Conservation (phyloP, 345 rosid species). For the Rhizophora mangle region DNA sequence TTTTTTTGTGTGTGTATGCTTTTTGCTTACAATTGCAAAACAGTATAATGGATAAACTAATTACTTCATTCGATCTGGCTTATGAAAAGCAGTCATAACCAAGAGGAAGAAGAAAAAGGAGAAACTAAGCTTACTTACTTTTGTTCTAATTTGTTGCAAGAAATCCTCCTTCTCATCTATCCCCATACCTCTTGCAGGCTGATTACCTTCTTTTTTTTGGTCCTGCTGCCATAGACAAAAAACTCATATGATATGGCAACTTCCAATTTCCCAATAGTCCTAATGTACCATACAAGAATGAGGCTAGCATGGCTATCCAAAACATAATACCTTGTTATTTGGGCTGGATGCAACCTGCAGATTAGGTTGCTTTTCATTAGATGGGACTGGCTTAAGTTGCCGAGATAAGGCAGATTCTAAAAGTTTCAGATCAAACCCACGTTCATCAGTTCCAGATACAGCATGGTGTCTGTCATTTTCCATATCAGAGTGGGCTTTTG, state of each 20-base stretch:
- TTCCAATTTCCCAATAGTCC: conserved; percentile 1
- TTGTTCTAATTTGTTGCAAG: conserved; percentile 73
- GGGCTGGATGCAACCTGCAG: conserved; percentile 34
- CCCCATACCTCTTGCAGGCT: conserved; percentile 32
- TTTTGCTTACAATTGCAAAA: neutral
- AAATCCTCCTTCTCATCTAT: conserved; percentile 69
- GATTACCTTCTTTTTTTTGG: conserved; percentile 46
- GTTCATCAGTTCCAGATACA: conserved; percentile 31
- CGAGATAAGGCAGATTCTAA: conserved; percentile 26
- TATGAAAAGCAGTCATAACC: neutral
- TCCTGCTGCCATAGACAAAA: conserved; percentile 35
- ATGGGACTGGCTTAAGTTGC: conserved; percentile 35
- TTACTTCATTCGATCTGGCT: neutral
- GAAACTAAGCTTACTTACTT: conserved; percentile 50
- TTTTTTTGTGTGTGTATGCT: too few relatives aligned
- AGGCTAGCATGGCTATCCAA: neutral
- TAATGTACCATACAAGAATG: neutral
- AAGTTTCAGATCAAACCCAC: conserved; percentile 34
- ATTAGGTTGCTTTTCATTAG: conserved; percentile 31
- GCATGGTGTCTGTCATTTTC: conserved; percentile 33
- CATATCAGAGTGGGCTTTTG: conserved; percentile 35
- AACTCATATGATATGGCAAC: conserved; percentile 16
- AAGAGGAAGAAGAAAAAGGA: too few relatives aligned
- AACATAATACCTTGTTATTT: conserved; percentile 46
- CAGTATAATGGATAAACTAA: neutral